These are phyloP conservation scores for Plasmodium gallinaceum DNA, from an alignment of 169 alveolate species.

Conservation along the genomic window DNA sequence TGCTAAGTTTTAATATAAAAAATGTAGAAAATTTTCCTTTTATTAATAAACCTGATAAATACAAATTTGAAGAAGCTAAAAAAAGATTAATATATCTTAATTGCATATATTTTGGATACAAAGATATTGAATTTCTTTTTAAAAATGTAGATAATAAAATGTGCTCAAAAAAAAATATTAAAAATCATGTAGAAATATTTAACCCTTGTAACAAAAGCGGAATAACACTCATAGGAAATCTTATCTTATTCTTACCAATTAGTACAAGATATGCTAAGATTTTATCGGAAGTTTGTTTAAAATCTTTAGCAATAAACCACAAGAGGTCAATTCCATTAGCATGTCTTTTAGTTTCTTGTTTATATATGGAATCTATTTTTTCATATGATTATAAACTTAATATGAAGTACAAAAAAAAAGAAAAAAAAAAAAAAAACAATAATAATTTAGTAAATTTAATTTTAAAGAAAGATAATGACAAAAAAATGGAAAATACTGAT, in stretches of 20 bases:
- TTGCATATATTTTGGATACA: constrained; percentile 48
- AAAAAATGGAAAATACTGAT: constrained; percentile 2
- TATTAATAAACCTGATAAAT: constrained; percentile 76
- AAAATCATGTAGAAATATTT: constrained; percentile 61
- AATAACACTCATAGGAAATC: constrained; percentile 52
- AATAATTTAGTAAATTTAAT: background rate
- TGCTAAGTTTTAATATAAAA: constrained; percentile 69
- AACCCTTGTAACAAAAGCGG: constrained; percentile 60
- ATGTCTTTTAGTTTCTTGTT: constrained; percentile 61
- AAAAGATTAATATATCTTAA: constrained; percentile 75
- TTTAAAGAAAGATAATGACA: background rate
- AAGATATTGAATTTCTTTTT: constrained; percentile 66
- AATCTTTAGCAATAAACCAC: constrained; percentile 60
- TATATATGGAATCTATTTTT: constrained; percentile 72
- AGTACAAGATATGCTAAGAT: constrained; percentile 77
- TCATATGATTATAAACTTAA: constrained; percentile 73
- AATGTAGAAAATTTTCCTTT: constrained; percentile 75
- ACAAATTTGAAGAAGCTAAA: constrained; percentile 66
- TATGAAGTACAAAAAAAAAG: constrained; percentile 19
- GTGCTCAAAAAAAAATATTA: constrained; percentile 54
- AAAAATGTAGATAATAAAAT: constrained; percentile 40
- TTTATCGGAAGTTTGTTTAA: constrained; percentile 72
- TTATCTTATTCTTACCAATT: constrained; percentile 51
- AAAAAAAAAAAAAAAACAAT: constrained; percentile 11
- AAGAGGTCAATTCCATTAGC: constrained; percentile 60